These are phyloP conservation scores for Dictyostelium capitatum DNA, from an alignment of 78 protist species.

Conservation along the genomic window DNA sequence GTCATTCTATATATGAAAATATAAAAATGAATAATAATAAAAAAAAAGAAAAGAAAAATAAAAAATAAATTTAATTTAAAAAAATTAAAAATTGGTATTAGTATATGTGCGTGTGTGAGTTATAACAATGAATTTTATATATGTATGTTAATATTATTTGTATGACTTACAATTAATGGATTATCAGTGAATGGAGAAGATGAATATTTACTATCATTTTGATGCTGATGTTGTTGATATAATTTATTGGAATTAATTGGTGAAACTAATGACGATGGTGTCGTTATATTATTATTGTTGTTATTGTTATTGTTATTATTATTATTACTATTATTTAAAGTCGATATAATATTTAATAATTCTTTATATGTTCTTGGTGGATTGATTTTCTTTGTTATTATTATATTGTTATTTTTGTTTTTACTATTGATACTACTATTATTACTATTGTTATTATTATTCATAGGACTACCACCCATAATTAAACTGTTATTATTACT, in stretches of 20 bases:
- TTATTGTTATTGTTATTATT: not conserved
- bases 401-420: not conserved
- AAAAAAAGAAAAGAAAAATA: no score
- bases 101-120: no score
- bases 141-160: not conserved
- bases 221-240: not conserved
- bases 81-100: not conserved
- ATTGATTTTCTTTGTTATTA: not conserved
- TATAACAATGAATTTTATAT: not conserved
- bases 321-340: not conserved
- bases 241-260: not conserved
- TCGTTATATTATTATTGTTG: not conserved
- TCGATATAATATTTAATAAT: not conserved
- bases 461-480: no score
- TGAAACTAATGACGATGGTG: not conserved
- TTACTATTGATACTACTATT: not conserved
- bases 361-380: conserved; percentile 72
- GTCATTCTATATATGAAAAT: not conserved
- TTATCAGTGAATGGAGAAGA: conserved; percentile 3
- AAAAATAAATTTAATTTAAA: not conserved
- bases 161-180: not conserved
- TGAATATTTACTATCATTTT: not conserved
- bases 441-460: no score
- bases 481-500: not conserved
- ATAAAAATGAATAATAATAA: not conserved